Base-by-base conservation (phyloP, 768 basidiomycete genomes). In the Podaxis sp. region DNA sequence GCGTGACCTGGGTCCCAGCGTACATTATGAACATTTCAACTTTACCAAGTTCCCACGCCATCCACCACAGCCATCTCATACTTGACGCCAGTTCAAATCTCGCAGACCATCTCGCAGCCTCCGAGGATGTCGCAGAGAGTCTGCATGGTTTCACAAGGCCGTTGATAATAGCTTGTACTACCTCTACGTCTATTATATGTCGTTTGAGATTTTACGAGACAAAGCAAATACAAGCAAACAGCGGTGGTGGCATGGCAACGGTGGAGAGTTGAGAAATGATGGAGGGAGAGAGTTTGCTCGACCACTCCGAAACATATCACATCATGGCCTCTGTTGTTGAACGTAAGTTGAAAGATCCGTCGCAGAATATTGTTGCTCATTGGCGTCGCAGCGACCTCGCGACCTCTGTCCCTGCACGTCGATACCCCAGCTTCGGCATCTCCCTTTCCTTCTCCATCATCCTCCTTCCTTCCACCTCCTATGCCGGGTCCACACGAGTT, bases 401-500 rank as follows among this genome's bases (percentile, higher is more conserved):
- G 54, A 3, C 54, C 60, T 18, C 57, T 64, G 27, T 64, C 64
- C 4, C 48, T 64, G 21, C 59, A 62, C 13, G 23, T 50, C 36
- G 65, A 64, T 62, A 69, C 71, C 21, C 70, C 75, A 23, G 74
- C 80, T 7, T 77, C 81, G 16, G 72, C 76, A 0, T 78, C 78
- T 0, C 77, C 78, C 5, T 81, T 80, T 60, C 88, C 87, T 0
- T 87, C 85, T 0, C 89, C 89, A 2, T 83, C 84, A 0, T 87
- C 85, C 4, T 77, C 85, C 0, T 90, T 90, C 65, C 67, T 88
- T 2, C 86, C 89, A 1, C 89, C 89, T 3, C 88, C 89, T 3
- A 77, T 81, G 3, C 85, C 85, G 1, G 81, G 82, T 2, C 77
- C 82, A 32, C 87, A 89, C 76, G 88, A 90, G 67, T 89, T 87